Base-by-base conservation (phyloP, 345 rosid species). In the Populus tremula region DNA sequence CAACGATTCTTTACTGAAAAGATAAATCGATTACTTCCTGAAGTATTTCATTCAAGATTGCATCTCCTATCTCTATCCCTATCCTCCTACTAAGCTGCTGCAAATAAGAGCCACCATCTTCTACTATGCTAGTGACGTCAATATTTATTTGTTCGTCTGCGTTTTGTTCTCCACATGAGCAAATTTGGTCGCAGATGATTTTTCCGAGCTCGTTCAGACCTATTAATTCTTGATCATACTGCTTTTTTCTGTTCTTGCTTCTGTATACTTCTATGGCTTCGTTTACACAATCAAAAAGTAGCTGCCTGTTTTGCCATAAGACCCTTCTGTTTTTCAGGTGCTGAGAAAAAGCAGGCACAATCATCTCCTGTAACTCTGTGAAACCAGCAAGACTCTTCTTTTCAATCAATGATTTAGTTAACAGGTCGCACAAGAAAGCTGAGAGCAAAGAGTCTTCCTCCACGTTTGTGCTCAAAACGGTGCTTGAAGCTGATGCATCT, bases 51-150 rank as follows among this genome's bases (percentile, higher is more conserved):
- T 79, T 73, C 66, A 82, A 41, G 78, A 76, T 80, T 17, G 62
- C 14, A 74, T 87, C 86, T 69, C 78, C 82, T 53, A 87, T 68
- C 43, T 82, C 82, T 16, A 47, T 71, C 62, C 81, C 75, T 80
- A 80, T 78, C 54, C 78, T 77, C 73, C 72, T 59, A 23, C 71
- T 68, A 59, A 59, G 8, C 68, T 69, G 65, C 75, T 72, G 68
- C 73, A 71, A 38, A 72, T 21, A 27, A 72, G 76, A 50, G 78
- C 82, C 76, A 63, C 82, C 76, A 63, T 77, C 82, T 64, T 80
- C 70, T 53, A 79, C 38, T 31, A 49, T 41, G 78, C 64, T 69
- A 20, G 63, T 70, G 73, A 70, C 73, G 54, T 78, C 65, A 61
- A 78, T 70, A 29, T 54, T 73, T 56, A 13, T 23, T 36, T 71